Conservation (phyloP, 192 early-diverging fungal species). For the Linnemannia schmuckeri region DNA sequence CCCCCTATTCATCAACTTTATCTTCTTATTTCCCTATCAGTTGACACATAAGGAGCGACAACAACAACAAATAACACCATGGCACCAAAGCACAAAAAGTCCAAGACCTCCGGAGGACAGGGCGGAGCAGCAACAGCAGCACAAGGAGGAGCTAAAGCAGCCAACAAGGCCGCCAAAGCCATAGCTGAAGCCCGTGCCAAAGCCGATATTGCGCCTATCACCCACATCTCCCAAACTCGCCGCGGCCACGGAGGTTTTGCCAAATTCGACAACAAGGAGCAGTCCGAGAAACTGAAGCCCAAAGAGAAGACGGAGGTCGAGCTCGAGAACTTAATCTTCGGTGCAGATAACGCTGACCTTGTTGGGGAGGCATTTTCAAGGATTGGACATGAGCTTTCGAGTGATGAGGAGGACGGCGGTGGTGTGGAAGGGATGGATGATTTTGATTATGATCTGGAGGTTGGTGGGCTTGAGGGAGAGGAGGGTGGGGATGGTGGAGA, state of each 20-base stretch:
- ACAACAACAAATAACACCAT: slow-evolving; percentile 13
- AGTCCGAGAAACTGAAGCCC: slow-evolving; percentile 28
- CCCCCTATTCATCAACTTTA: not conserved
- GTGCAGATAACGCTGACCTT: slow-evolving; percentile 62
- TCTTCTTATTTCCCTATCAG: not conserved
- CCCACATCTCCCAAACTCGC: slow-evolving; percentile 21
- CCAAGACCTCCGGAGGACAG: slow-evolving; percentile 9
- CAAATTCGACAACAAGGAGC: slow-evolving; percentile 18
- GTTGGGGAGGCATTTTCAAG: slow-evolving; percentile 45
- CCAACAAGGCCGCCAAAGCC: not conserved
- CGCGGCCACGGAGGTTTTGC: not conserved
- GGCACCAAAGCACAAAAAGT: slow-evolving; percentile 42
- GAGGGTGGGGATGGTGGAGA: slow-evolving; percentile 32
- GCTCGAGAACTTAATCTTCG: slow-evolving; percentile 84
- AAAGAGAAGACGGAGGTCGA: slow-evolving; percentile 80
- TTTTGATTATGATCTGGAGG: slow-evolving; percentile 42
- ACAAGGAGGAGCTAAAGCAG: not conserved
- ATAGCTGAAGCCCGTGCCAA: not conserved
- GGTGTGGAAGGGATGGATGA: slow-evolving; percentile 48
- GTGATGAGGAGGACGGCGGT: slow-evolving; percentile 44
- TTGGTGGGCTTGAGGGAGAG: not conserved
- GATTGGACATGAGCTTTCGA: slow-evolving; percentile 52
- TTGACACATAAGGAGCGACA: not conserved
- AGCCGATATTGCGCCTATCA: slow-evolving; percentile 36
- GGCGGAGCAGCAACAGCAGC: not conserved